Evolutionary conservation across 2,329 filamentous ascomycete genomes (phyloP).

Genomic region (Ceratocystis smalleyi): DNA sequence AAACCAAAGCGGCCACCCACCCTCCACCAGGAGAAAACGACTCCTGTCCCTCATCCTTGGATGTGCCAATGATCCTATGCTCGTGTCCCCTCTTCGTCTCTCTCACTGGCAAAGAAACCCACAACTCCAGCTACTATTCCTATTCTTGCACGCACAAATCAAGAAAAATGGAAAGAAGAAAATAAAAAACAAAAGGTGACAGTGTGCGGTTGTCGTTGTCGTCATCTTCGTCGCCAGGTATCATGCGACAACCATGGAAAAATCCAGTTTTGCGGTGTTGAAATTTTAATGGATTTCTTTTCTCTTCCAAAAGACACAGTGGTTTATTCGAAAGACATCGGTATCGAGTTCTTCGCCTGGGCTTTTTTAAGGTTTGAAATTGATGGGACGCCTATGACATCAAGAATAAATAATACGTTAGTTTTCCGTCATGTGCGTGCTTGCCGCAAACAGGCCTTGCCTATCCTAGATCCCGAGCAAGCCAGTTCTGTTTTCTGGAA

Average conservation of each 20-base stretch:
- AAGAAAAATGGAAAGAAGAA: neutral
- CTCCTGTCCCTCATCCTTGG: too few relatives aligned
- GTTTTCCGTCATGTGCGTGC: neutral
- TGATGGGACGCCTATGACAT: conserved; percentile 54
- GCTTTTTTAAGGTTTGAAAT: conserved; percentile 35
- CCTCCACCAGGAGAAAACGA: too few relatives aligned
- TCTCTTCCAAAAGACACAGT: neutral
- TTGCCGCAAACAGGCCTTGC: neutral
- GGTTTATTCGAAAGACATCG: conserved; percentile 1
- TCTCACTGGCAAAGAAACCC: neutral
- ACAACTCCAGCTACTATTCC: neutral
- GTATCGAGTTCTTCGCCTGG: neutral
- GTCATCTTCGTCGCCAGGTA: neutral
- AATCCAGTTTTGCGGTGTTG: conserved; percentile 1
- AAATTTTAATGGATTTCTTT: conserved; percentile 9
- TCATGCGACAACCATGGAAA: neutral
- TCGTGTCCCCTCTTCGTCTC: neutral
- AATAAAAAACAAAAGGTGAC: neutral
- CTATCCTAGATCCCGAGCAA: neutral
- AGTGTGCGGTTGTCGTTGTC: neutral
- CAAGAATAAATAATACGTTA: conserved; percentile 9
- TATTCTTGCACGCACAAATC: neutral
- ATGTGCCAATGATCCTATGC: neutral
- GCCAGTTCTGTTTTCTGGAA: neutral
- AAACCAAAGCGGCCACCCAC: too few relatives aligned